phyloP scores from a whole-genome alignment of 768 basidiomycete genomes.

The Russula foetens region DNA sequence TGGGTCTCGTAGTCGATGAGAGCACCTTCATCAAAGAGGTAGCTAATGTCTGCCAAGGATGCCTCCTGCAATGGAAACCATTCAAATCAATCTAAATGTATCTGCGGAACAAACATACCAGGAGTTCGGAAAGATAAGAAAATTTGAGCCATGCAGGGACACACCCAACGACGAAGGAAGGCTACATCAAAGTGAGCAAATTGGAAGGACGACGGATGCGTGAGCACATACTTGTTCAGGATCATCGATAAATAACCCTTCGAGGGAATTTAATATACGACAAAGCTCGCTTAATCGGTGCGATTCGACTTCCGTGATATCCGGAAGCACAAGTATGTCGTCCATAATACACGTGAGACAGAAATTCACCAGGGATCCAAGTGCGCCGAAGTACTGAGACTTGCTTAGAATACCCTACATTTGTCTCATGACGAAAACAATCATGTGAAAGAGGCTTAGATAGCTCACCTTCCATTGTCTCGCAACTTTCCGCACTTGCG shows the following conservation, averaged over 20 bases:
- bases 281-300: conserved; percentile 77
- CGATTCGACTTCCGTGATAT: conserved; percentile 87
- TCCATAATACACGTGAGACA: conserved; percentile 58
- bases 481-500: conserved; percentile 53
- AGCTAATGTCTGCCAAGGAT: conserved; percentile 84
- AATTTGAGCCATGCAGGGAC: conserved; percentile 95
- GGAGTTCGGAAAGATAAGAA: conserved; percentile 84
- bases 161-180: conserved; percentile 72
- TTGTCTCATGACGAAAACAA: not conserved
- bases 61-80: conserved; percentile 54
- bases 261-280: conserved; percentile 66
- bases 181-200: conserved; percentile 29
- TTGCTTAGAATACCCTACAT: conserved; percentile 58
- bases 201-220: not conserved
- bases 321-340: conserved; percentile 67
- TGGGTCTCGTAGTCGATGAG: conserved; percentile 83
- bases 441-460: not conserved
- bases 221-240: conserved; percentile 41
- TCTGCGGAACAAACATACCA: conserved; percentile 46
- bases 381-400: conserved; percentile 59
- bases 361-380: conserved; percentile 65
- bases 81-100: conserved; percentile 1
- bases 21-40: conserved; percentile 85
- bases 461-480: conserved; percentile 66
- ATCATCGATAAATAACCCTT: conserved; percentile 71